phyloP scores from a whole-genome alignment of 2,329 filamentous ascomycete genomes.

The Pyrenochaeta sp. region DNA sequence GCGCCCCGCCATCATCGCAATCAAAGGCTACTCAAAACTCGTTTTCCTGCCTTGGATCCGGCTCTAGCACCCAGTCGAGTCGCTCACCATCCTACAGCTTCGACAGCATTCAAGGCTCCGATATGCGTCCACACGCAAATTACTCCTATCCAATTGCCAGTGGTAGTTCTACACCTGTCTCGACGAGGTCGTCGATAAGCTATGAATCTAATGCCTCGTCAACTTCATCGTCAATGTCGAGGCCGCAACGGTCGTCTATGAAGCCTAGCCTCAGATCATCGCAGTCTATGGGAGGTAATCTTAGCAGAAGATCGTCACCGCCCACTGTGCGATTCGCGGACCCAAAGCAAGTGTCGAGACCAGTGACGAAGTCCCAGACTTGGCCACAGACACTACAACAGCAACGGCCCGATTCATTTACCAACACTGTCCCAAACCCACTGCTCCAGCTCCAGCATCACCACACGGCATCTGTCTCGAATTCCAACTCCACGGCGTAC shows the following conservation, averaged over 20 bases:
- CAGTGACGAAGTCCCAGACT: conserved; percentile 10
- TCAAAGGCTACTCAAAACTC: conserved; percentile 26
- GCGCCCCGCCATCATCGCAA: conserved; percentile 24
- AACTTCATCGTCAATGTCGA: conserved; percentile 10
- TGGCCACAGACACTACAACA: conserved; percentile 6
- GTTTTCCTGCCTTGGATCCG: conserved; percentile 2
- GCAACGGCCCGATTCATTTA: conserved; percentile 6
- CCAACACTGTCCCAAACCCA: conserved; percentile 14
- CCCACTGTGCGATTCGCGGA: conserved; percentile 36
- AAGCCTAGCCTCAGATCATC: conserved; percentile 33
- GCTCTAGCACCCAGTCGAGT: conserved; percentile 11
- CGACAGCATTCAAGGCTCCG: not conserved
- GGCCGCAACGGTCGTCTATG: conserved; percentile 23
- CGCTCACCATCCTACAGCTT: not conserved
- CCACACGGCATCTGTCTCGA: conserved; percentile 6
- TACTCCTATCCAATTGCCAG: conserved; percentile 20
- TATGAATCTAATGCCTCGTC: conserved; percentile 27
- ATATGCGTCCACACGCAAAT: conserved; percentile 11
- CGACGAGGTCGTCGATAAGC: conserved; percentile 24
- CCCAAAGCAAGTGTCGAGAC: conserved; percentile 24
- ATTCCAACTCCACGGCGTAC: conserved; percentile 11
- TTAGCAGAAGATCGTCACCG: conserved; percentile 25
- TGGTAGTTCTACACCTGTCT: conserved; percentile 25
- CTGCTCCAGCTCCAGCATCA: conserved; percentile 10
- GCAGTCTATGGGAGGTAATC: conserved; percentile 16